Percentiles rank a stretch among this genome's conserved stretches.
These are phyloP conservation scores for Chrysosporium queenslandicum DNA, from an alignment of 2,329 filamentous ascomycete genomes.

Conservation along the genomic window DNA sequence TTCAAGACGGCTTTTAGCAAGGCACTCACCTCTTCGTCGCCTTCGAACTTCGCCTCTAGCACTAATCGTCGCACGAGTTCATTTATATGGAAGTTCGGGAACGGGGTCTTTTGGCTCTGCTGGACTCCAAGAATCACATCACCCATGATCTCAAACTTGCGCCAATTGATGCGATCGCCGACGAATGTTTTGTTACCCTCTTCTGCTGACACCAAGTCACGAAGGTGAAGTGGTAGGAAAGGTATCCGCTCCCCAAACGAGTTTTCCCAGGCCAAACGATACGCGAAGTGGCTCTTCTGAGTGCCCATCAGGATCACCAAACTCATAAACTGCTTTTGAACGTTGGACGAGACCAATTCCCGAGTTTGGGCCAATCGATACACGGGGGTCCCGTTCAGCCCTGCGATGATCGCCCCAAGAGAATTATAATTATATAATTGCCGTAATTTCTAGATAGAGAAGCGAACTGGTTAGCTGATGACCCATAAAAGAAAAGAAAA, in stretches of 20 bases:
- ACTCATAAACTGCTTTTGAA: conserved; percentile 76
- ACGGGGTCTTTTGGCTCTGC: conserved; percentile 77
- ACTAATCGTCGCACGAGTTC: conserved; percentile 65
- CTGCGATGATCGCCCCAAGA: conserved; percentile 84
- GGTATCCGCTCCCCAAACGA: conserved; percentile 82
- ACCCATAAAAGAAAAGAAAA: background rate
- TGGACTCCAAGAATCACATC: conserved; percentile 86
- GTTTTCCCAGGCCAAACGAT: conserved; percentile 96
- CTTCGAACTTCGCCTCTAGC: conserved; percentile 68
- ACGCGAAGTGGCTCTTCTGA: conserved; percentile 85
- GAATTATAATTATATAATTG: conserved; percentile 96
- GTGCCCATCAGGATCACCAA: conserved; percentile 87
- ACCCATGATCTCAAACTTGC: conserved; percentile 92
- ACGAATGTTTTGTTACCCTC: conserved; percentile 88
- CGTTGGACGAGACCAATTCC: conserved; percentile 58
- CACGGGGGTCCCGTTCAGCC: conserved; percentile 78
- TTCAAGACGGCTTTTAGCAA: no score
- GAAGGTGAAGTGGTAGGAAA: conserved; percentile 78
- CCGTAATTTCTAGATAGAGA: conserved; percentile 55
- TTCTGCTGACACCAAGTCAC: conserved; percentile 84
- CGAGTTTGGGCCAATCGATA: conserved; percentile 73
- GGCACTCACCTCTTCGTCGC: conserved; percentile 76
- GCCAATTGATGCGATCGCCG: conserved; percentile 85
- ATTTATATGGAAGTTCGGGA: conserved; percentile 49
- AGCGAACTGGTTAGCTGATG: conserved; percentile 14